These are phyloP conservation scores for Annulohypoxylon nitens DNA, from an alignment of 495 filamentous ascomycete species.

Conservation along the genomic window DNA sequence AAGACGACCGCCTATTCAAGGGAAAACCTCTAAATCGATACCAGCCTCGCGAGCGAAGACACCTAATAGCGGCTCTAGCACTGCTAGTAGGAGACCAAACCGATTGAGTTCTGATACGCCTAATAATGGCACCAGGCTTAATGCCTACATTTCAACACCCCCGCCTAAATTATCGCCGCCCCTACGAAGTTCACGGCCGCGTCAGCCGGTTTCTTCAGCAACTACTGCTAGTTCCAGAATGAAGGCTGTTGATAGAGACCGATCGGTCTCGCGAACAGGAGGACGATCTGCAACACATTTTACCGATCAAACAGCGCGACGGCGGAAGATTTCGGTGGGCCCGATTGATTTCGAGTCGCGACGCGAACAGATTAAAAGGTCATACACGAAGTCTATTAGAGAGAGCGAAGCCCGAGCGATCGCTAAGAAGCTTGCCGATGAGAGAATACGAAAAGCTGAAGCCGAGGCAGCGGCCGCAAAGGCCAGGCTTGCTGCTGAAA, in stretches of 20 bases:
- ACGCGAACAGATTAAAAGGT: slow-evolving; percentile 81
- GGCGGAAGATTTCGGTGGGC: slow-evolving; percentile 67
- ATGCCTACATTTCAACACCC: slow-evolving; percentile 65
- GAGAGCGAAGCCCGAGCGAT: slow-evolving; percentile 72
- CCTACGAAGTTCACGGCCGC: slow-evolving; percentile 83
- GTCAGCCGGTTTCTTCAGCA: slow-evolving; percentile 83
- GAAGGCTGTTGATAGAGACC: slow-evolving; percentile 59
- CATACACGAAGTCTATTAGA: slow-evolving; percentile 81
- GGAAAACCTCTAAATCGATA: slow-evolving; percentile 56
- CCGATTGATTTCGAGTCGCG: slow-evolving; percentile 83
- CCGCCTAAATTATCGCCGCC: slow-evolving; percentile 71
- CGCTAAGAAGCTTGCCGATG: slow-evolving; percentile 59
- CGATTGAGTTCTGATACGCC: slow-evolving; percentile 47
- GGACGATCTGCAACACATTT: slow-evolving; percentile 51
- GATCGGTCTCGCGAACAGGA: slow-evolving; percentile 55
- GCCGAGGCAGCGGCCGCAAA: slow-evolving; percentile 51
- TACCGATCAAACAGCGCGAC: slow-evolving; percentile 53
- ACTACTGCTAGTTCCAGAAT: slow-evolving; percentile 74
- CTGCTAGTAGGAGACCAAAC: slow-evolving; percentile 43
- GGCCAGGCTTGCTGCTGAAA: slow-evolving; percentile 20
- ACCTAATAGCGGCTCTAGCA: slow-evolving; percentile 53
- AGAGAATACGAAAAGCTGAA: slow-evolving; percentile 59
- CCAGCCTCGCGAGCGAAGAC: slow-evolving; percentile 56
- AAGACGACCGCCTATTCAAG: slow-evolving; percentile 54
- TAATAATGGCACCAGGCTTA: slow-evolving; percentile 60